These are phyloP conservation scores for Scutellospora calospora DNA, from an alignment of 371 early-diverging fungal genomes.

Conservation along the genomic window DNA sequence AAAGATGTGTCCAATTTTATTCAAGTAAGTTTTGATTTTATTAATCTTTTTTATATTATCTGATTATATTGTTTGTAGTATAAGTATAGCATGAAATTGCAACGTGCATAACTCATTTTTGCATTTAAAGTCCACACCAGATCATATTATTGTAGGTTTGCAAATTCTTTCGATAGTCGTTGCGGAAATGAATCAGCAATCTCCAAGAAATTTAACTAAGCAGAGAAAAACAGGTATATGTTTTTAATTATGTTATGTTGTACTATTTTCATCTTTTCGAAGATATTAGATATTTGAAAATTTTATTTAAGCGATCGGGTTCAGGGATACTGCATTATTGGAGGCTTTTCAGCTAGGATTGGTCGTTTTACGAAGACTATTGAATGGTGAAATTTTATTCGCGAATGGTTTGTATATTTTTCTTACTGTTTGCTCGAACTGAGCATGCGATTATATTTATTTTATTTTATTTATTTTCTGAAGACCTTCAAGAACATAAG, in stretches of 20 bases:
- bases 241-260: not conserved
- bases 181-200: conserved; percentile 67
- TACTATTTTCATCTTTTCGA: not conserved
- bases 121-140: conserved; percentile 60
- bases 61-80: too few species aligned
- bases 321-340: conserved; percentile 82
- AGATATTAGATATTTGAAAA: conserved; percentile 19
- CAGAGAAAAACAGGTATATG: conserved; percentile 73
- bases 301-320: conserved; percentile 71
- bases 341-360: conserved; percentile 76
- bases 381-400: conserved; percentile 56
- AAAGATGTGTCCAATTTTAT: conserved; percentile 74
- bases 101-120: not conserved
- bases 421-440: too few species aligned
- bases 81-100: not conserved
- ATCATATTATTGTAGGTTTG: conserved; percentile 72
- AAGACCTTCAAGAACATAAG: conserved; percentile 55
- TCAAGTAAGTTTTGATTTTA: conserved; percentile 58
- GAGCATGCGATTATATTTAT: not conserved
- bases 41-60: not conserved
- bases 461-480: not conserved
- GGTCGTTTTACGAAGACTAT: conserved; percentile 62
- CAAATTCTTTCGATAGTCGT: conserved; percentile 65
- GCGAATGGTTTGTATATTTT: conserved; percentile 51
- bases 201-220: conserved; percentile 66